Evolutionary conservation across 176 grass and related monocot genomes (phyloP), one percentile per base, ranked within the genome.

Genomic region (Saccharum spontaneum): DNA sequence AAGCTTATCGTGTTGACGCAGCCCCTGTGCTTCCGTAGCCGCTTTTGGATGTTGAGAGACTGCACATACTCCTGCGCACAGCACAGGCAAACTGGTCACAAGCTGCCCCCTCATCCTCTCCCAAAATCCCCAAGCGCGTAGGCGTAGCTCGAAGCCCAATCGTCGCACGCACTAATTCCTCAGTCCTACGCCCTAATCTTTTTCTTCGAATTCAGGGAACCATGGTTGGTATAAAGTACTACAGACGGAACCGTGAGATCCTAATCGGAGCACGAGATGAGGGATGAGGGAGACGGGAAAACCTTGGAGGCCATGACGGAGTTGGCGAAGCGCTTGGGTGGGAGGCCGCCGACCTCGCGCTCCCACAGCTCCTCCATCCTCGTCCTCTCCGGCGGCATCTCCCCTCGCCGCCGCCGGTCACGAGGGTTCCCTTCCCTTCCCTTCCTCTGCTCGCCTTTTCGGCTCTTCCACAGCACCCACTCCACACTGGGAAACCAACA

Each of bases 1-100:
- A 97, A 94, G 82, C 82, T 85, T 81, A 98, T 52, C 23, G 87
- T 88, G 78, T 94, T 91, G 28, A 98, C 89, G 26, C 82, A 91
- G 40, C 89, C 87, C 26, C 28, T 68, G 77, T 98, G 95, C 57
- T 79, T 92, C 55, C 83, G 60, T 13, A 98, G 80, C 45, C 82
- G 91, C 68, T 38, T 93, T 6, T 86, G 66, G 37, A 98, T 59
- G 41, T 80, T 73, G 54, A 98, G 79, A 28, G 84, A 82, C 74
- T 74, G 63, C 39, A 94, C 49, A 44, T 90, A 90, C 34, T 89
- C 90, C 92, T 90, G 83, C 65, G 22, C 33, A 71, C 4, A 71
- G 50, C 59, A 61, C 1, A 71, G 65, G 36, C 77, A 81, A 77
- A 63, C 24, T 37, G 11, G 3, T 41, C n/a, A 30, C 54, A 39